Base-by-base conservation (phyloP, 305 asterid species). In the Plantago coronopus region DNA sequence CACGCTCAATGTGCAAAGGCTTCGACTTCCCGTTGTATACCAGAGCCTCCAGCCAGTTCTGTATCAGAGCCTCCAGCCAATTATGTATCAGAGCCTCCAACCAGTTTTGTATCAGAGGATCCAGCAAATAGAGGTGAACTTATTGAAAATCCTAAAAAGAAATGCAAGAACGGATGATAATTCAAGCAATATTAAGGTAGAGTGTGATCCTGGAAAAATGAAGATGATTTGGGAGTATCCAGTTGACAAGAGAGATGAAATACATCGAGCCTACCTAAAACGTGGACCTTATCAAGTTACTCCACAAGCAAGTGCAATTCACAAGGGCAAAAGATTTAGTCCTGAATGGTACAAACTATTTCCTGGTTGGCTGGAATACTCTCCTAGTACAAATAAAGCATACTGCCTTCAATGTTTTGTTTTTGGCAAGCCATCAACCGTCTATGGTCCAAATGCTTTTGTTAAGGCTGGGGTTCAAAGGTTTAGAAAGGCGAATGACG, bases 191-290 rank as follows among this genome's bases (percentile, higher is more conserved):
- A 2, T 46, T 14, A 20, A 46, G 15, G 51, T 46, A 20, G 51
- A 46, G 19, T 29, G 29, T 49, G 31, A 49, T 20, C 55, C 55
- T 9, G 29, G 55, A 14, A 19, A 49, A 20, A 18, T 27, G 15
- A 49, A 49, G 1, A 49, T 49, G 55, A 49, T 49, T 17, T 49
- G 55, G 55, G 55, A 49, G 12, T 49, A 49, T 18, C 27, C 27
- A 18, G 55, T 49, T n/a, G 23, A 49, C n/a, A 21, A 49, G 29
- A 49, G 55, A 49, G 55, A 49, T 49, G 14, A 49, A 11, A 49
- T 49, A 18, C 55, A 29, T n/a, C 55, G 55, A 5, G 14, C 14
- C 7, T 49, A 49, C 19, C 8, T 49, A 18, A 22, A 15, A 20
- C 55, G 9, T 49, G 55, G 55, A 5, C 27, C 55, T 18, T 49